These are phyloP conservation scores for Ophiostoma sp. DNA, from an alignment of 2,329 filamentous ascomycete genomes.

Conservation along the genomic window DNA sequence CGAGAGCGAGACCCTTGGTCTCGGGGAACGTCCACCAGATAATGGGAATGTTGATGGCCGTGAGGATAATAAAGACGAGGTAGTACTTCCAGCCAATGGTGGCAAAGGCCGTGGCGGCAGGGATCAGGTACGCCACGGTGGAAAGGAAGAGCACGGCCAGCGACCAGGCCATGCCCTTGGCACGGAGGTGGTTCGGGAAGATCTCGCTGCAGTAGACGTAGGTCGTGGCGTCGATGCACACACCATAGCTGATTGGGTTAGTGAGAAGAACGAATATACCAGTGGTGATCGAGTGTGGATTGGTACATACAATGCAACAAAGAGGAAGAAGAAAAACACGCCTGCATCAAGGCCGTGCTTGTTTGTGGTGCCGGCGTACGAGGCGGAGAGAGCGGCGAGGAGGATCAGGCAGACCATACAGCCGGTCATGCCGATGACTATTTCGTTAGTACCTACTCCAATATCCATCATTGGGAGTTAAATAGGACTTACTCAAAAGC, in stretches of 20 bases:
- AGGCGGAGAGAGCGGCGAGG: neutral
- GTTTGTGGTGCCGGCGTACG: neutral
- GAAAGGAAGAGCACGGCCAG: conserved; percentile 9
- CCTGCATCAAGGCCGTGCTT: conserved; percentile 2
- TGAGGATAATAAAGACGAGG: conserved; percentile 16
- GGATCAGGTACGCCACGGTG: conserved; percentile 4
- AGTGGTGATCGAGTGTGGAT: neutral
- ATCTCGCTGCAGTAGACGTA: conserved; percentile 25
- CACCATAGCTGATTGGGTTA: conserved; percentile 1
- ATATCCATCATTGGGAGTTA: neutral
- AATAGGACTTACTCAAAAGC: neutral
- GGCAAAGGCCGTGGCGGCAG: neutral
- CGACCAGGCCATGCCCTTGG: conserved; percentile 20
- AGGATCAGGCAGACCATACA: neutral
- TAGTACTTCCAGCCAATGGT: conserved; percentile 24
- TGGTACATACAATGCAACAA: neutral
- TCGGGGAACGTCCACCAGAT: conserved; percentile 19
- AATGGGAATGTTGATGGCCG: conserved; percentile 3
- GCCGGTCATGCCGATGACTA: neutral
- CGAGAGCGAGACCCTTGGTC: conserved; percentile 22
- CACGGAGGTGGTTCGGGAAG: conserved; percentile 22
- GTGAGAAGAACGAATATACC: neutral
- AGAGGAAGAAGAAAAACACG: conserved; percentile 11
- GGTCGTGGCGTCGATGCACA: conserved; percentile 13
- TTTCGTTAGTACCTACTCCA: neutral